Conservation (phyloP, 2,329 filamentous ascomycete genomes). For the Ascochyta clinopodiicola region DNA sequence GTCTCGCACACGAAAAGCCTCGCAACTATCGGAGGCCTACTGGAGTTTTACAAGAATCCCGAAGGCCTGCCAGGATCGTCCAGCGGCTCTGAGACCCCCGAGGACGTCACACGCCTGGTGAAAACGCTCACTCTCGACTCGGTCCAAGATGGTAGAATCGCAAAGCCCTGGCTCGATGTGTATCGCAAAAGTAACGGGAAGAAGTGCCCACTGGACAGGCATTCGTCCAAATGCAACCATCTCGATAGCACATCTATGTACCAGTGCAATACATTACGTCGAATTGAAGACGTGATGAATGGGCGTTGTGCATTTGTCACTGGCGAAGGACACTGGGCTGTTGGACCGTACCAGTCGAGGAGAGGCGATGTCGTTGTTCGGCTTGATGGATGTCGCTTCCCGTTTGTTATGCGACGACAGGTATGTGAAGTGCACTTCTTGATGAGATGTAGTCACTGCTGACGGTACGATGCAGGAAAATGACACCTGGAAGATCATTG, state of each 20-base stretch:
- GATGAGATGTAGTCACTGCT: neutral
- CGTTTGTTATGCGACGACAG: slow-evolving; percentile 1
- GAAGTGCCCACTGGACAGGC: neutral
- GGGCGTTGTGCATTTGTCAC: neutral
- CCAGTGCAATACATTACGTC: neutral
- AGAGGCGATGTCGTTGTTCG: neutral
- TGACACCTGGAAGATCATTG: neutral
- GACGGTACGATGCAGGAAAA: neutral
- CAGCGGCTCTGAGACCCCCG: neutral
- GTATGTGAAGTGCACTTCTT: neutral
- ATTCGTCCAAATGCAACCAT: neutral
- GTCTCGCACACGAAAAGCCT: neutral
- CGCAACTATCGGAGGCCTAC: neutral
- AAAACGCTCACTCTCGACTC: neutral
- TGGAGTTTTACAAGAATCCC: neutral
- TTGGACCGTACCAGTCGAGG: neutral
- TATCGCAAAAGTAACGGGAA: neutral
- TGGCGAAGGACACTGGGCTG: neutral
- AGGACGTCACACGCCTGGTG: neutral
- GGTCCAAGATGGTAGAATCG: neutral
- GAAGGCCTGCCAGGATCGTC: too few relatives aligned
- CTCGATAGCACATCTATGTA: neutral
- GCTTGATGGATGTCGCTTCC: slow-evolving; percentile 1
- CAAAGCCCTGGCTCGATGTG: neutral
- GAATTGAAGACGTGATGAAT: neutral